Evolutionary conservation across 768 basidiomycete species (phyloP).

Genomic region (Dioszegia crocea): DNA sequence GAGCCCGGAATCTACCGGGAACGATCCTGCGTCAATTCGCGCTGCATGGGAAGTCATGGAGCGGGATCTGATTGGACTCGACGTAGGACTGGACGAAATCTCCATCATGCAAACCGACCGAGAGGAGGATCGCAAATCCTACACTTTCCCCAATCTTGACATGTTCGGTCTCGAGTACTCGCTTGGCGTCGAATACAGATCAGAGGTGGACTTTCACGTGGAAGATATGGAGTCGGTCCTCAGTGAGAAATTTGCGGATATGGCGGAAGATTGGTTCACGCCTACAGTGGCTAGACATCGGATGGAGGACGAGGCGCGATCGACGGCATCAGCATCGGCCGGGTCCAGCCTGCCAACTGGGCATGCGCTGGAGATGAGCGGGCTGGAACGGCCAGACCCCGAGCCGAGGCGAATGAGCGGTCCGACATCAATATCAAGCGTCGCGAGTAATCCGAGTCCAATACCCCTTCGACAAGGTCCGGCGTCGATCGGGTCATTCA

Average conservation of each 20-base stretch:
- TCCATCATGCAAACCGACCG: neutral
- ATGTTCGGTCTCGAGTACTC: slow-evolving; percentile 34
- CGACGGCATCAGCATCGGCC: neutral
- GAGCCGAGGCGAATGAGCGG: slow-evolving; percentile 7
- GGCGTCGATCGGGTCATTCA: slow-evolving; percentile 24
- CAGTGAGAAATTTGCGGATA: slow-evolving; percentile 43
- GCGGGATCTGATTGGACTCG: slow-evolving; percentile 35
- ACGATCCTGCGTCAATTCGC: slow-evolving; percentile 21
- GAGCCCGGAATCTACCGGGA: slow-evolving; percentile 39
- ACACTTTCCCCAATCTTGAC: slow-evolving; percentile 24
- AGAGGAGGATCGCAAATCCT: slow-evolving; percentile 3
- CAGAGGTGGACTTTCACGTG: slow-evolving; percentile 43
- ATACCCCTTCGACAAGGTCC: slow-evolving; percentile 36
- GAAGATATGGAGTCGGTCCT: slow-evolving; percentile 45
- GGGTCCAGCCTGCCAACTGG: slow-evolving; percentile 2
- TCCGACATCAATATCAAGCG: slow-evolving; percentile 15
- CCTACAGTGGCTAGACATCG: slow-evolving; percentile 42
- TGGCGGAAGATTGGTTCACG: slow-evolving; percentile 49
- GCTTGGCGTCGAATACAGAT: slow-evolving; percentile 30
- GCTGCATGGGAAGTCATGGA: slow-evolving; percentile 49
- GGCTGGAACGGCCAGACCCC: neutral
- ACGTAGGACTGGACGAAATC: slow-evolving; percentile 22
- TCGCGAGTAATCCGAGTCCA: slow-evolving; percentile 18
- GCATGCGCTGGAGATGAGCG: slow-evolving; percentile 5
- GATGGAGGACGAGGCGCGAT: slow-evolving; percentile 12